Percentiles rank a stretch among this genome's conserved stretches.
Evolutionary conservation across 2,329 filamentous ascomycete species (phyloP).

Genomic region (Exophiala sp.): DNA sequence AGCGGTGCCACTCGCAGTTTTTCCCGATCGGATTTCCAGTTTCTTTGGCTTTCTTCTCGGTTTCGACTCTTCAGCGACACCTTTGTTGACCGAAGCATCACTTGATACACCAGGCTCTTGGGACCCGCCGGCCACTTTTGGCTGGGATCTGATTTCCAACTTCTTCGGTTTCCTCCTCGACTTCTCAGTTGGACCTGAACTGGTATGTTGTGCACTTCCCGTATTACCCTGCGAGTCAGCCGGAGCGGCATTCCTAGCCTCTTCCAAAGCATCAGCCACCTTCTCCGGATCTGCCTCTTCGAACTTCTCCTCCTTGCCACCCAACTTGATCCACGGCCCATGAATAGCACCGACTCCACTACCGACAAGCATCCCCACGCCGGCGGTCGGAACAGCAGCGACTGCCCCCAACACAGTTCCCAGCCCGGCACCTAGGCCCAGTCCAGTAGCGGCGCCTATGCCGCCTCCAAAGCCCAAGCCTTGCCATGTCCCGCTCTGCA

Average conservation of each 20-base stretch:
- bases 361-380: constrained; percentile 18
- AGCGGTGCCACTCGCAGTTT: no score
- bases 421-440: constrained; percentile 17
- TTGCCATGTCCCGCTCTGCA: constrained; percentile 22
- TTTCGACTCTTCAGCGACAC: constrained; percentile 11
- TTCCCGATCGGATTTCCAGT: constrained; percentile 18
- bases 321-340: constrained; percentile 22
- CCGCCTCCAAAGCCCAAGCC: constrained; percentile 21
- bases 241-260: constrained; percentile 11
- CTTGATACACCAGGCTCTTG: no score
- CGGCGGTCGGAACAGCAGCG: constrained; percentile 15
- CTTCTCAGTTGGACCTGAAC: neutral
- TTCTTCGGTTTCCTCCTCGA: constrained; percentile 19
- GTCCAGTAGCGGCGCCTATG: constrained; percentile 21
- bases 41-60: constrained; percentile 17
- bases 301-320: constrained; percentile 20
- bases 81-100: constrained; percentile 1
- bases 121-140: no score
- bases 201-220: neutral
- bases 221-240: neutral
- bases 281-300: constrained; percentile 21
- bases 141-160: constrained; percentile 16
- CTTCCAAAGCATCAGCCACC: constrained; percentile 16
- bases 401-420: constrained; percentile 19
- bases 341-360: constrained; percentile 17